Evolutionary conservation across 371 early-diverging fungal genomes (phyloP).

Genomic region (Mortierella sp.): DNA sequence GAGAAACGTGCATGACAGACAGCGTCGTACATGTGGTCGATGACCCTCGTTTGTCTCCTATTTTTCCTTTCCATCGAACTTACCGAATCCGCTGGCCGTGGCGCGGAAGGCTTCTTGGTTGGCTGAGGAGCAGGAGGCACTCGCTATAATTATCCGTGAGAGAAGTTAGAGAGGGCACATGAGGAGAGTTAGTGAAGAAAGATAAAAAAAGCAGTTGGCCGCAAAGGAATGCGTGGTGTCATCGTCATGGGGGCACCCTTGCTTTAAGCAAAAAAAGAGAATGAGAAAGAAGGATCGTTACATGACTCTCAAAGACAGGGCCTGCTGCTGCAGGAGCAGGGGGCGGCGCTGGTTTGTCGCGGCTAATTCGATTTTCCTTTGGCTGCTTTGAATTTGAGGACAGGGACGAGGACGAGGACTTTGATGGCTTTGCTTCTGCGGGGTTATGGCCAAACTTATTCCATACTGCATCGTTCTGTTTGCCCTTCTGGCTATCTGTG

Average conservation of each 20-base stretch:
- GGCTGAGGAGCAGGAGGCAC: constrained; percentile 24
- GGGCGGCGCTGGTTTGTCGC: constrained; percentile 13
- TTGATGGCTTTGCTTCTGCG: constrained; percentile 53
- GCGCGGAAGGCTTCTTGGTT: constrained; percentile 17
- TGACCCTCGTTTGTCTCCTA: constrained; percentile 1
- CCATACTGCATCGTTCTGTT: constrained; percentile 84
- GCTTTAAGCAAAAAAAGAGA: not conserved
- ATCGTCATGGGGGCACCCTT: too few relatives aligned
- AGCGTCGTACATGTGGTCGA: constrained; percentile 3
- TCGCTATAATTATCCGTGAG: not conserved
- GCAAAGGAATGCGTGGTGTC: too few relatives aligned
- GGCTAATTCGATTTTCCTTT: constrained; percentile 17
- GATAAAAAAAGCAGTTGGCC: not conserved
- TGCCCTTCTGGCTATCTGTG: constrained; percentile 75
- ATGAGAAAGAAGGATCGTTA: not conserved
- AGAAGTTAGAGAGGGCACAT: not conserved
- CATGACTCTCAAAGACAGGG: constrained; percentile 9
- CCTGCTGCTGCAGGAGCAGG: too few relatives aligned
- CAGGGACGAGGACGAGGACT: constrained; percentile 37
- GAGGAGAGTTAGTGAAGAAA: not conserved
- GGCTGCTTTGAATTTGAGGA: constrained; percentile 6
- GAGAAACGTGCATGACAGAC: too few relatives aligned
- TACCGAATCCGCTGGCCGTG: constrained; percentile 35
- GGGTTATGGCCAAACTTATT: constrained; percentile 85
- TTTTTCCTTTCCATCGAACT: constrained; percentile 7